Base-by-base conservation (phyloP, 2,329 filamentous ascomycete species). In the Penicillium sp. region DNA sequence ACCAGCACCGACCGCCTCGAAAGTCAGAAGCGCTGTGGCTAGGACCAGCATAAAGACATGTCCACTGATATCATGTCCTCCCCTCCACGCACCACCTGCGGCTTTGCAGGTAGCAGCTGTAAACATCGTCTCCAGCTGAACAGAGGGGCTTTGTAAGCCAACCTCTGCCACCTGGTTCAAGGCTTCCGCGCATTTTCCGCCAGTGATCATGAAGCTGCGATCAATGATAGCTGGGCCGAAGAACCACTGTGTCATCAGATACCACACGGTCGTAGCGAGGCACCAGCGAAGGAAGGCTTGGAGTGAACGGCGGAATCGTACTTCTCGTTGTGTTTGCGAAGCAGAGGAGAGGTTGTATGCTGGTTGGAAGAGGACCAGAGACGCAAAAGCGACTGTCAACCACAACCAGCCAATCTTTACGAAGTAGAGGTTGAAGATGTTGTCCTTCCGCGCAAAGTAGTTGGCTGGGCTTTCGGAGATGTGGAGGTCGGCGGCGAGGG, bases 361-460 rank as follows among this genome's bases (percentile, higher is more conserved):
- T 1, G 86, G 82, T 64, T 95, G 87, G 23, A 83, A 84, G 37
- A 84, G 68, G 6, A 88, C 68, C 53, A 95, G 89, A 13, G 81
- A 69, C 29, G 80, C 71, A 63, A 95, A 91, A 0, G 88, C 85
- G 8, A 81, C 66, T 0, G 88, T 90, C 27, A 89, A 84, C 93
- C 93, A 98, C 43, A 85, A 81, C 93, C 93, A 98, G 53, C 92
- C 92, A 46, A 88, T 78, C 77, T 98, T 98, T 64, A 98, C 93
- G 66, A 97, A 98, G 62, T 90, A 81, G 41, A 87, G 71, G 67
- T 98, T 98, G 80, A 97, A 87, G 45, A 96, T 62, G 73, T 98
- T 98, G 69, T 83, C 80, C 73, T 98, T 98, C 61, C 86, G 86
- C 41, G 93, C 92, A 69, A 98, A 98, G 76, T 97, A 98, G 66